phyloP scores from a whole-genome alignment of 2,329 filamentous ascomycete species.

The Colletotrichum tropicale region DNA sequence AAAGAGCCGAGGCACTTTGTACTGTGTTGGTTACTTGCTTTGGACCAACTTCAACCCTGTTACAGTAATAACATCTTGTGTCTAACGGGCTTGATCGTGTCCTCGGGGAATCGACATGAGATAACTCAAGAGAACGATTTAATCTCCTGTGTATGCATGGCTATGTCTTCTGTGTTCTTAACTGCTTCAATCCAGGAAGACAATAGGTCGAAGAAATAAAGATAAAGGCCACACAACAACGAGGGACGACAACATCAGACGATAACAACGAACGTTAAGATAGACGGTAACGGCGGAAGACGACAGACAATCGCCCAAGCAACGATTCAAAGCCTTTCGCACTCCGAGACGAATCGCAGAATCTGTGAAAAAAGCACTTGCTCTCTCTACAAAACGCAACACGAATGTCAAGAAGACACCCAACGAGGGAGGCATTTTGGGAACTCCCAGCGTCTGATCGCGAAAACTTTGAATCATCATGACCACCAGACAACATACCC shows the following conservation, averaged over 20 bases:
- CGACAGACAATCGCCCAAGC: rapidly evolving
- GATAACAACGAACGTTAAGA: background rate
- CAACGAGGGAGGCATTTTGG: too few species aligned
- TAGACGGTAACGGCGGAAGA: rapidly evolving
- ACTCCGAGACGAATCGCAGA: background rate
- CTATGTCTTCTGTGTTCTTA: background rate
- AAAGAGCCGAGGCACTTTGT: background rate
- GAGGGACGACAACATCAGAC: too few species aligned
- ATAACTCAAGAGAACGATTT: too few species aligned
- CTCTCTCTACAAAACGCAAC: background rate
- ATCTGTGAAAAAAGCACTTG: background rate
- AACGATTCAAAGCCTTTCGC: background rate
- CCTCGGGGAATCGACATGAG: too few species aligned
- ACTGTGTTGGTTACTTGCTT: background rate
- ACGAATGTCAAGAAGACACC: too few species aligned
- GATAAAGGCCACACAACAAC: background rate
- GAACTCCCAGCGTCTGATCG: background rate
- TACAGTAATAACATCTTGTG: background rate
- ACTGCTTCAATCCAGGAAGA: background rate
- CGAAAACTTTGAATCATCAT: too few species aligned
- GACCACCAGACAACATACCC: background rate
- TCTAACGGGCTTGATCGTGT: too few species aligned
- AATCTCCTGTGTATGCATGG: too few species aligned
- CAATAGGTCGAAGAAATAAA: too few species aligned
- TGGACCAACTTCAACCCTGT: background rate